These are phyloP conservation scores for Pleurotus cornucopiae DNA, from an alignment of 768 basidiomycete genomes.

Conservation along the genomic window DNA sequence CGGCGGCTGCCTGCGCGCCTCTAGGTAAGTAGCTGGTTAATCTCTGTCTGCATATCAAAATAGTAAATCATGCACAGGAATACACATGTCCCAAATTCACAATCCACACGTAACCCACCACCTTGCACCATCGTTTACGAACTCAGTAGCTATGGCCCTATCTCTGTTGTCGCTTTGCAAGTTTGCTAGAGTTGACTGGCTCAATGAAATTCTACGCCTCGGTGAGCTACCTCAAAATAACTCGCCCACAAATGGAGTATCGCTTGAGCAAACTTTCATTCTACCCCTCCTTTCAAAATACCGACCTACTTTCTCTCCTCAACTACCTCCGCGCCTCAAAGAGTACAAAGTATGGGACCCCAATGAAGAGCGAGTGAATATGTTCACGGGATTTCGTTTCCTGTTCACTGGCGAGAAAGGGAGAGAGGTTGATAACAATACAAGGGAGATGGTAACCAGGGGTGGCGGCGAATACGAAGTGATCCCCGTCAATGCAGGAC, in stretches of 20 bases:
- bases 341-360: constrained; percentile 60
- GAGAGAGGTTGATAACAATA: constrained; percentile 41
- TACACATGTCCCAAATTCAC: constrained; percentile 46
- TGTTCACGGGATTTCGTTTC: constrained; percentile 54
- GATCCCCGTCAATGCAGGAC: constrained; percentile 49
- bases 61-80: constrained; percentile 33
- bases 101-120: constrained; percentile 58
- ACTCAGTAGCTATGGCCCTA: constrained; percentile 45
- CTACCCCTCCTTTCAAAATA: constrained; percentile 53
- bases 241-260: constrained; percentile 27
- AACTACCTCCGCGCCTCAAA: constrained; percentile 45
- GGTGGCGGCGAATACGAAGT: constrained; percentile 62
- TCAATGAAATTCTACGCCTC: constrained; percentile 53
- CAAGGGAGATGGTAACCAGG: constrained; percentile 49
- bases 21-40: constrained; percentile 40
- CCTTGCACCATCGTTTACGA: constrained; percentile 44
- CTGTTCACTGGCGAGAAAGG: constrained; percentile 56
- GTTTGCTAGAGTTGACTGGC: constrained; percentile 68
- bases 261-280: constrained; percentile 46
- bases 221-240: constrained; percentile 32
- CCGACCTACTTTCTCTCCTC: constrained; percentile 52
- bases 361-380: constrained; percentile 53
- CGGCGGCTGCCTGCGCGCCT: constrained; percentile 39
- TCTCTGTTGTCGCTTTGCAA: constrained; percentile 57
- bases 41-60: neutral